These are phyloP conservation scores for Trypanosoma platydactyli DNA, from an alignment of 208 protist species.

Conservation along the genomic window DNA sequence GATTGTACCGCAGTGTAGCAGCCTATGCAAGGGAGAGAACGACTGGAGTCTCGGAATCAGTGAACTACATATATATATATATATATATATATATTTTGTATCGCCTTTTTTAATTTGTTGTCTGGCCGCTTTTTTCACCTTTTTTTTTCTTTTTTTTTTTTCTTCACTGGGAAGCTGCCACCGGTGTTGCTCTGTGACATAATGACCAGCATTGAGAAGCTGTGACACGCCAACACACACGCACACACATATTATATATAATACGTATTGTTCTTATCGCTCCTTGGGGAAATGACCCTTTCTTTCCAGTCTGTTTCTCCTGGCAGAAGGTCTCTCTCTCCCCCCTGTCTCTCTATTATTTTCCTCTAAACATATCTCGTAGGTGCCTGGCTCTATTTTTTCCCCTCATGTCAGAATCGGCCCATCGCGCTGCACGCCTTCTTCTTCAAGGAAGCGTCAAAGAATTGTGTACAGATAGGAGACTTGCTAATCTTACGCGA, in stretches of 20 bases:
- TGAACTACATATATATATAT: slow-evolving; percentile 1
- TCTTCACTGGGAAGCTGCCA: neutral
- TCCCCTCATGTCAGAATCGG: slow-evolving; percentile 30
- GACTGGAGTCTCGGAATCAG: too few relatives aligned
- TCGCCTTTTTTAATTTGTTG: neutral
- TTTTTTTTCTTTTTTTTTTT: slow-evolving; percentile 11
- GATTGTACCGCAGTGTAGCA: neutral
- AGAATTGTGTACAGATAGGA: slow-evolving; percentile 20
- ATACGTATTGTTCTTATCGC: too few relatives aligned
- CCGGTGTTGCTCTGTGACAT: too few relatives aligned
- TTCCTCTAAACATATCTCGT: slow-evolving; percentile 7
- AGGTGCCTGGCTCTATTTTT: slow-evolving; percentile 1
- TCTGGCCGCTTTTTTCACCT: neutral
- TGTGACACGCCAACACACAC: too few relatives aligned
- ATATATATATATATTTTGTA: neutral
- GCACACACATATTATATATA: too few relatives aligned
- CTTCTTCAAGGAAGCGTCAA: slow-evolving; percentile 10
- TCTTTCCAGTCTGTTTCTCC: too few relatives aligned
- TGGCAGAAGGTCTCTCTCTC: too few relatives aligned
- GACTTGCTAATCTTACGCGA: slow-evolving; percentile 41
- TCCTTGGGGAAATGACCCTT: too few relatives aligned
- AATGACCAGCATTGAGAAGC: too few relatives aligned
- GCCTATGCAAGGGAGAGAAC: too few relatives aligned
- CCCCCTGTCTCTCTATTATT: slow-evolving; percentile 4
- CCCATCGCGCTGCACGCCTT: slow-evolving; percentile 33